A percentile compares a stretch with the other conserved stretches of the same genome.
Evolutionary conservation across 1,284 basidiomycete species (phyloP).

Genomic region (Papiliotrema laurentii): DNA sequence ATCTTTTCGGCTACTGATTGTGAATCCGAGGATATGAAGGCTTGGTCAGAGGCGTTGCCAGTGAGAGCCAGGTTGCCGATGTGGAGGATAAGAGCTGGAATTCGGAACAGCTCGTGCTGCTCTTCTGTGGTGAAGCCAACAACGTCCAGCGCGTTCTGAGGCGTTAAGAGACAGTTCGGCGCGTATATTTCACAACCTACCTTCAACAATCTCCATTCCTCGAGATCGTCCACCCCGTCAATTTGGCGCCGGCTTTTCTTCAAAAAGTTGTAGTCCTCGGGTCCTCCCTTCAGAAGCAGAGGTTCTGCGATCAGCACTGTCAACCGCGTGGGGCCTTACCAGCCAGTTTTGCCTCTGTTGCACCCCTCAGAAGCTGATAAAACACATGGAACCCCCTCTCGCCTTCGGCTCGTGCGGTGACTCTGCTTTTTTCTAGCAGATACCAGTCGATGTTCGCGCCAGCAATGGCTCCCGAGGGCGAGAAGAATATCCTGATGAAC

Average conservation of each 20-base stretch:
- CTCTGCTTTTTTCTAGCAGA: conserved; percentile 93
- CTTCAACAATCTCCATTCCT: conserved; percentile 80
- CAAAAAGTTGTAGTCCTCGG: conserved; percentile 85
- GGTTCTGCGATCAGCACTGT: conserved; percentile 53
- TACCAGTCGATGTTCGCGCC: conserved; percentile 99
- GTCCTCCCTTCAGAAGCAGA: conserved; percentile 68
- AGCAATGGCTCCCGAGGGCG: conserved; percentile 88
- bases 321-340: conserved; percentile 49
- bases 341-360: conserved; percentile 58
- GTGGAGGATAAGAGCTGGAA: conserved; percentile 89
- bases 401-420: conserved; percentile 78
- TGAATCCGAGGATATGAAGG: conserved; percentile 65
- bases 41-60: conserved; percentile 79
- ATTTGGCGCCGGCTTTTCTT: conserved; percentile 85
- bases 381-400: conserved; percentile 97
- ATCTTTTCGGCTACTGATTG: conserved; percentile 67
- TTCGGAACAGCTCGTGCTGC: conserved; percentile 89
- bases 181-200: conserved; percentile 46
- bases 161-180: neutral
- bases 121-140: conserved; percentile 70
- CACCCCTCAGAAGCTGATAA: conserved; percentile 79
- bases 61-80: conserved; percentile 89
- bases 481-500: conserved; percentile 95
- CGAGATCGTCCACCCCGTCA: conserved; percentile 87
- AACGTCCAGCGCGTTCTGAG: conserved; percentile 36